Evolutionary conservation across 306 rosid genomes (phyloP), one percentile per base, ranked within the genome.

Genomic region (Dicorynia guianensis): DNA sequence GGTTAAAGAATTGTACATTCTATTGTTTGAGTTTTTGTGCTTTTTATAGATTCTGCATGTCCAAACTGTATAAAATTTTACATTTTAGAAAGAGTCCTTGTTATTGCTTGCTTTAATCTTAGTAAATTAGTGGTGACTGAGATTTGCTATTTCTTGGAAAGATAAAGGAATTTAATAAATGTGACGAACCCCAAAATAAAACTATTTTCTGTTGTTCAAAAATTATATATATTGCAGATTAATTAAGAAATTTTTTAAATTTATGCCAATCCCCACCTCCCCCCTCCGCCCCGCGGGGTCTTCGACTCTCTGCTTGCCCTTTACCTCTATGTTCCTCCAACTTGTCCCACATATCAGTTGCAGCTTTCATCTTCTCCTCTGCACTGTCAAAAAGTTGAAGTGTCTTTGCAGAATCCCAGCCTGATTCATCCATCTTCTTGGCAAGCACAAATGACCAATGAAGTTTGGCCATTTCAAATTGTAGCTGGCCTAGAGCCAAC

Each of bases 311-410:
- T n/a, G n/a, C n/a, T n/a, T n/a, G 84, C 77, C 90, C 98, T 33
- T 75, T 92, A 33, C 89, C 92, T 67, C 96, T 87, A 83, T 89
- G 97, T 84, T 90, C 97, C 86, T 95, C 97, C 67, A 95, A 74
- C 79, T 92, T 92, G 83, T 92, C 98, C 98, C 98, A 95, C 97
- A 95, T 95, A 58, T 90, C 93, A 7, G 97, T 95, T 5, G 98
- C 98, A 50, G 87, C 89, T 71, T 89, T 92, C 97, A 95, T 95
- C 86, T 95, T 95, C 89, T 84, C 89, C 83, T 92, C 96, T 2
- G 96, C 97, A 63, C 96, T 90, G 79, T 85, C 80, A 69, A 95
- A 92, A 63, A 92, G 93, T 56, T 82, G 68, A 68, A 95, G 85
- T 18, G 97, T 95, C 81, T 90, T 96, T 3, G 88, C 38, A 62